These are phyloP conservation scores for Stagonosporopsis chrysanthemi DNA, from an alignment of 2,329 filamentous ascomycete species.

Conservation along the genomic window DNA sequence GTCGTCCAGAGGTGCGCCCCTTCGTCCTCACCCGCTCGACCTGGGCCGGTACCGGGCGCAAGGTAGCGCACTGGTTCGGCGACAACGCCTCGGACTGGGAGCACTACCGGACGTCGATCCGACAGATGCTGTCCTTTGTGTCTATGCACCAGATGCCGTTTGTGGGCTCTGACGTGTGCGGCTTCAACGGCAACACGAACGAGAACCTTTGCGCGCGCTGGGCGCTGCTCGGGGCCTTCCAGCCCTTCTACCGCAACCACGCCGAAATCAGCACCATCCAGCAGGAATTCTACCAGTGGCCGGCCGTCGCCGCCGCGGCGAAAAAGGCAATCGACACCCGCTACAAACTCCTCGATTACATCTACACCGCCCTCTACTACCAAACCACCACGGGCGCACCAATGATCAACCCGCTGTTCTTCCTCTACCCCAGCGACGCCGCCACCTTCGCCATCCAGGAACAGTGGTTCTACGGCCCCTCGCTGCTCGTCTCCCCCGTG, in stretches of 20 bases:
- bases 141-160: conserved; percentile 58
- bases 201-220: conserved; percentile 78
- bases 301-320: conserved; percentile 67
- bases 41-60: conserved; percentile 72
- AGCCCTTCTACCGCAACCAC: conserved; percentile 79
- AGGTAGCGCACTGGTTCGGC: conserved; percentile 68
- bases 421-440: conserved; percentile 68
- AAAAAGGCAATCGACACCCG: conserved; percentile 73
- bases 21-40: conserved; percentile 79
- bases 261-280: conserved; percentile 60
- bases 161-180: conserved; percentile 73
- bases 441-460: conserved; percentile 61
- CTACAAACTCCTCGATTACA: conserved; percentile 81
- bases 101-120: conserved; percentile 54
- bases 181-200: conserved; percentile 72
- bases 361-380: conserved; percentile 74
- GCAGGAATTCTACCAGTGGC: conserved; percentile 79
- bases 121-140: conserved; percentile 55
- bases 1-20: conserved; percentile 70
- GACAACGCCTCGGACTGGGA: conserved; percentile 59
- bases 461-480: conserved; percentile 68
- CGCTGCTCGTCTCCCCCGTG: conserved; percentile 65
- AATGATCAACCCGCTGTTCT: conserved; percentile 74
- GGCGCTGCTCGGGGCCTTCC: conserved; percentile 75
- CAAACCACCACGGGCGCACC: conserved; percentile 70